Conservation (phyloP, 2,329 filamentous ascomycete genomes). For the Penicillium griseofulvum region DNA sequence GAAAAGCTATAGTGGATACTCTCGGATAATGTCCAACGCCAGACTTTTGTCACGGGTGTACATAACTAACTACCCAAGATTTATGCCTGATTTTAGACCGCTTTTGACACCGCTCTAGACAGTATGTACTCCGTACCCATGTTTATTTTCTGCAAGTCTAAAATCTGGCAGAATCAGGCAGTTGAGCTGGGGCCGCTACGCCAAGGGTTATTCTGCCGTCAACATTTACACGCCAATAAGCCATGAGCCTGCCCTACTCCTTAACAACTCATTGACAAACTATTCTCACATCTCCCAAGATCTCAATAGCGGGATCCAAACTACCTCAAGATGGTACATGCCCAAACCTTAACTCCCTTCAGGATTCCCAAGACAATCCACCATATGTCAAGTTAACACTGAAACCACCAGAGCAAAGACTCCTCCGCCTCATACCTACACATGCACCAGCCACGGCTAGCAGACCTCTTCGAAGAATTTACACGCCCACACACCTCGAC, state of each 20-base stretch:
- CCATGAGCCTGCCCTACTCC: not conserved
- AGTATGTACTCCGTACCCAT: too few species aligned
- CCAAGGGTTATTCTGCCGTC: not conserved
- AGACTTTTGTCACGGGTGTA: too few species aligned
- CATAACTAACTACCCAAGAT: too few species aligned
- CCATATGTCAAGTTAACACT: not conserved
- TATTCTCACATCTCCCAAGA: not conserved
- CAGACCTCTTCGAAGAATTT: conserved; percentile 52
- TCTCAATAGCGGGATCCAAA: not conserved
- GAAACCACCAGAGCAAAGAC: conserved; percentile 46
- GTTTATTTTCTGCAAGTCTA: too few species aligned
- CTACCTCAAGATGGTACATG: not conserved
- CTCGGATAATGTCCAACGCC: too few species aligned
- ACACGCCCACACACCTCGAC: conserved; percentile 45
- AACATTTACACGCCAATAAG: not conserved
- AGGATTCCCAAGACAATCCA: not conserved
- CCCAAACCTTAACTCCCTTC: accelerated
- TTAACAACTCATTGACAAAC: not conserved
- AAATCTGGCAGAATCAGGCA: too few species aligned
- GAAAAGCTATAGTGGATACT: too few species aligned
- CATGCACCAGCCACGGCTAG: conserved; percentile 48
- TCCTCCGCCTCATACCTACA: conserved; percentile 50
- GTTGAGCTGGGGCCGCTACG: too few species aligned
- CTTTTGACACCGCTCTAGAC: too few species aligned
- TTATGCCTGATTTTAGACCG: too few species aligned